These are phyloP conservation scores for Helicostylum pulchrum DNA, from an alignment of 192 early-diverging fungal species.

Conservation along the genomic window DNA sequence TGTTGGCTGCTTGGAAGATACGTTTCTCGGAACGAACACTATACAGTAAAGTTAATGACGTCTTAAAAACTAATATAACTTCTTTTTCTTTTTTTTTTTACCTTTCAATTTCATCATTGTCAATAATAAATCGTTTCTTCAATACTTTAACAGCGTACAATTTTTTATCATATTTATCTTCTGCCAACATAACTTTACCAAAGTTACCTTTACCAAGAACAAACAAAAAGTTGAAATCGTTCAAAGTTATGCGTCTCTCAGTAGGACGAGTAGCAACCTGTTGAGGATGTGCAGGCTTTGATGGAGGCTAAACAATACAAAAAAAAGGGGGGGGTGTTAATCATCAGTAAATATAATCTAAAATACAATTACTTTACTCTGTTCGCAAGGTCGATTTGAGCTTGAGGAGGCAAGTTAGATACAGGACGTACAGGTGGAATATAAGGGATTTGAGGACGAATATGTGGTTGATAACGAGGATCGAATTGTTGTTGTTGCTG, in stretches of 20 bases:
- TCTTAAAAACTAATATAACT: neutral
- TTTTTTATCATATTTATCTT: constrained; percentile 78
- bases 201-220: constrained; percentile 98
- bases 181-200: constrained; percentile 98
- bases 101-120: constrained; percentile 96
- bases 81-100: constrained; percentile 23
- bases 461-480: too few species aligned
- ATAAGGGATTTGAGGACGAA: too few species aligned
- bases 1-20: constrained; percentile 88
- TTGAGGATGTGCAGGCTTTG: neutral
- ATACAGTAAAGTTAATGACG: neutral
- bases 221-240: constrained; percentile 92
- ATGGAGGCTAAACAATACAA: neutral
- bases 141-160: constrained; percentile 97
- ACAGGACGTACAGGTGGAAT: neutral
- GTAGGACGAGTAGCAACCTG: neutral
- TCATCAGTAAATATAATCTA: too few species aligned
- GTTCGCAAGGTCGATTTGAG: too few species aligned
- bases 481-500: too few species aligned
- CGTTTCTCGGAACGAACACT: constrained; percentile 92
- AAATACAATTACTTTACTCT: too few species aligned
- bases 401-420: neutral
- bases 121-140: constrained; percentile 97
- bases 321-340: neutral
- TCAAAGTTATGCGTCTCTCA: constrained; percentile 68